Evolutionary conservation across 306 rosid genomes (phyloP).

Genomic region (Prunus fruticosa): DNA sequence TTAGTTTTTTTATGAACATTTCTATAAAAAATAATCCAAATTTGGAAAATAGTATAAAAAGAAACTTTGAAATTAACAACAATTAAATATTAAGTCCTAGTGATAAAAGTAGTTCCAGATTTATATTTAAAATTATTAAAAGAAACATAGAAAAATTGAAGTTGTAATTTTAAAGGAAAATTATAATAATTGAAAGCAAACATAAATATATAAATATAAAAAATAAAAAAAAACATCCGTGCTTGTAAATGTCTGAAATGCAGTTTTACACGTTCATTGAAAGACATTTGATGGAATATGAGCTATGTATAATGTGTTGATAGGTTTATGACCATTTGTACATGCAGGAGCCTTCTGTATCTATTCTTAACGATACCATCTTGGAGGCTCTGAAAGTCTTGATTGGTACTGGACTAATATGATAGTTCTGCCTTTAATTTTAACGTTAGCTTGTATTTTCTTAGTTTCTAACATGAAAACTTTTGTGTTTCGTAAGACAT

Average conservation of each 20-base stretch:
- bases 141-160: too few species aligned
- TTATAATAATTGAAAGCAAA: too few species aligned
- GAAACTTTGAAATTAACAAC: too few species aligned
- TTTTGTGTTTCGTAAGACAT: not conserved
- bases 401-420: constrained; percentile 44
- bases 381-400: constrained; percentile 74
- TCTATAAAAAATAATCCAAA: too few species aligned
- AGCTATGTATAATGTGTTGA: not conserved
- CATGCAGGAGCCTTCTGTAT: constrained; percentile 60
- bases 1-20: too few species aligned
- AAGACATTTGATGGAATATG: not conserved
- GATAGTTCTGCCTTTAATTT: not conserved
- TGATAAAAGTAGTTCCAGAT: too few species aligned
- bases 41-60: too few species aligned
- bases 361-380: constrained; percentile 53
- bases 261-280: not conserved
- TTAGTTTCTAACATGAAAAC: not conserved
- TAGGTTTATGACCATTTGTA: constrained; percentile 1
- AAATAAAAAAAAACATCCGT: too few species aligned
- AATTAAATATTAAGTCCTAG: too few species aligned
- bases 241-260: not conserved
- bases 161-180: too few species aligned
- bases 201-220: too few species aligned
- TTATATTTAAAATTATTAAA: too few species aligned
- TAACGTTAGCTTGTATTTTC: not conserved